Conservation (phyloP, 176 grass and related monocot genomes). For the Dactylis glomerata region DNA sequence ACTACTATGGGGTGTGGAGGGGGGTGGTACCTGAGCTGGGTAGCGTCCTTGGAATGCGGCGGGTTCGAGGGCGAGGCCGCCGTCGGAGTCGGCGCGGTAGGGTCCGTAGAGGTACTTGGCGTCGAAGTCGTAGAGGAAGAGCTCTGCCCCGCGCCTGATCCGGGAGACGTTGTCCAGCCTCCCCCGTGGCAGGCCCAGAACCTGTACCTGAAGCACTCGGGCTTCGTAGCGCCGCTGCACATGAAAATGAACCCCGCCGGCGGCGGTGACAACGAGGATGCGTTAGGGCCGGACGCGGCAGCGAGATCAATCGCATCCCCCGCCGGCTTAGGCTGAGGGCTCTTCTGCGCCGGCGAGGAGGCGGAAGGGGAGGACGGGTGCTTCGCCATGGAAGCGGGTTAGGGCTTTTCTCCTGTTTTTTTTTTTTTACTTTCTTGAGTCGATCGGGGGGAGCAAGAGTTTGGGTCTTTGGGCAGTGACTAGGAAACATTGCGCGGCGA, state of each 20-base stretch:
- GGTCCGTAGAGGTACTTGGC: constrained; percentile 62
- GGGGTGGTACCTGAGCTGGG: constrained; percentile 57
- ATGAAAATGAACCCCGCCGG: constrained; percentile 78
- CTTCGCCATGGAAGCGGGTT: constrained; percentile 24
- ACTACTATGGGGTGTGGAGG: not conserved
- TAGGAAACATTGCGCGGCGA: no score
- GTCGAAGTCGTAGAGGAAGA: constrained; percentile 87
- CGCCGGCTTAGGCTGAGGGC: not conserved
- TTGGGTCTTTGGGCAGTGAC: no score
- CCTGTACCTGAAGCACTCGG: constrained; percentile 57
- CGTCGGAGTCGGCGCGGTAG: constrained; percentile 55
- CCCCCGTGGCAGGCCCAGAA: constrained; percentile 63
- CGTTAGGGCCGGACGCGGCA: not conserved
- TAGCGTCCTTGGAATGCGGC: constrained; percentile 57
- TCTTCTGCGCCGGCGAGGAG: not conserved
- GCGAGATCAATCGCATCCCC: not conserved
- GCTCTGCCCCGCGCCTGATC: constrained; percentile 60
- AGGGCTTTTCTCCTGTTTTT: not conserved
- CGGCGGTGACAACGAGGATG: not conserved
- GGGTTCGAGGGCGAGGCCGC: constrained; percentile 50
- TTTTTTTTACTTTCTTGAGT: not conserved
- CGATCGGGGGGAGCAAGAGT: not conserved
- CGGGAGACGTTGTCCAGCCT: constrained; percentile 49
- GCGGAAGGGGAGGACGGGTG: not conserved
- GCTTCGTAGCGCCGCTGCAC: constrained; percentile 66